Conservation (phyloP, 495 filamentous ascomycete species). For the Talaromyces thailandensis region DNA sequence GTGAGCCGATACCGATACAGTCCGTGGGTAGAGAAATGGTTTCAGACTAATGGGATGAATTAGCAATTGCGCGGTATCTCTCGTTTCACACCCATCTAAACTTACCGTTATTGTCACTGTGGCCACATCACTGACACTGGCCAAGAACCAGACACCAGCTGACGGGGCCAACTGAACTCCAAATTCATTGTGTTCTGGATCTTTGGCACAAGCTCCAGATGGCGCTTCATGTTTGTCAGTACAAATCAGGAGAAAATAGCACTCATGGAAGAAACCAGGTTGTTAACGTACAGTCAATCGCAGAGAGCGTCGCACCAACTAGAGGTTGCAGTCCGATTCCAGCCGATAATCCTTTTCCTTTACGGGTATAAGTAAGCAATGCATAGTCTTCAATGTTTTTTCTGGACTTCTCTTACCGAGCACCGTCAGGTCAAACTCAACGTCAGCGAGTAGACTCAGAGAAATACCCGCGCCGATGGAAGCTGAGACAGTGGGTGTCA, state of each 20-base stretch:
- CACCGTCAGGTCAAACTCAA: slow-evolving; percentile 19
- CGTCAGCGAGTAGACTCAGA: slow-evolving; percentile 16
- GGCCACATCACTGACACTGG: slow-evolving; percentile 4
- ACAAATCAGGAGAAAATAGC: neutral
- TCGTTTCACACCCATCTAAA: too few relatives aligned
- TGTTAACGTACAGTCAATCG: slow-evolving; percentile 16
- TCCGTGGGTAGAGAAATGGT: slow-evolving; percentile 1
- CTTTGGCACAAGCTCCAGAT: slow-evolving; percentile 8
- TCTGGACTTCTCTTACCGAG: slow-evolving; percentile 12
- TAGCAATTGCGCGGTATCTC: neutral
- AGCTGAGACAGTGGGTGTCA: slow-evolving; percentile 18
- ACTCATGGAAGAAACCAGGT: neutral
- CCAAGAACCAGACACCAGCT: slow-evolving; percentile 11
- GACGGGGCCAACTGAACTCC: slow-evolving; percentile 13
- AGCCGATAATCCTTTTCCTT: slow-evolving; percentile 23
- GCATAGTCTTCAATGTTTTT: neutral
- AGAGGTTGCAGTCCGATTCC: slow-evolving; percentile 25
- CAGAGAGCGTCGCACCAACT: slow-evolving; percentile 15
- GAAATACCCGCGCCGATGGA: slow-evolving; percentile 15
- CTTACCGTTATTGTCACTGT: slow-evolving; percentile 4
- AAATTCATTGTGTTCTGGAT: slow-evolving; percentile 7
- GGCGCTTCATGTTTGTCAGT: slow-evolving; percentile 11
- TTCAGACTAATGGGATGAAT: neutral
- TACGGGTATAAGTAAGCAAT: neutral
- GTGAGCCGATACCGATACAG: neutral